Percentiles rank a stretch among this genome's conserved stretches.
Conservation (phyloP, 192 early-diverging fungal species). For the Coemansia pectinata region DNA sequence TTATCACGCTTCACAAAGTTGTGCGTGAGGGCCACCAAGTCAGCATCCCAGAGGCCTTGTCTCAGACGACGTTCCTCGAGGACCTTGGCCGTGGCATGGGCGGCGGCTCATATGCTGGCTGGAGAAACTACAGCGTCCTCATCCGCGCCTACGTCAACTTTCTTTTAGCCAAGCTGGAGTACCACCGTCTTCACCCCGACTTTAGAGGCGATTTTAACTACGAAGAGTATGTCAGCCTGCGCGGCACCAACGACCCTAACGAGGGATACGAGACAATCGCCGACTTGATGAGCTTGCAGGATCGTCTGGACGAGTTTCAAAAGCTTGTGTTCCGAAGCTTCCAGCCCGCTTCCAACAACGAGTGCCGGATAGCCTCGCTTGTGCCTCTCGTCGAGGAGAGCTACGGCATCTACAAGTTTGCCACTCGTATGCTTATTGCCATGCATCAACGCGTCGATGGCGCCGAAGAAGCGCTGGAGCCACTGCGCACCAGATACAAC, state of each 20-base stretch:
- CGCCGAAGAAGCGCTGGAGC: constrained; percentile 83
- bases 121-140: constrained; percentile 72
- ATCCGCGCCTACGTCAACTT: constrained; percentile 92
- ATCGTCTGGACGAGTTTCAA: constrained; percentile 89
- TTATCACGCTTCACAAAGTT: constrained; percentile 94
- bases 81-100: constrained; percentile 54
- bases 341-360: constrained; percentile 80
- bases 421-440: constrained; percentile 91
- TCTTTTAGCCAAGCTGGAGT: constrained; percentile 87
- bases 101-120: constrained; percentile 39
- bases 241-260: constrained; percentile 95
- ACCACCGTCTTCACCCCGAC: constrained; percentile 86
- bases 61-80: constrained; percentile 84
- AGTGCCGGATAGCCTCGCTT: constrained; percentile 92
- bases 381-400: constrained; percentile 97
- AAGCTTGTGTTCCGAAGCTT: constrained; percentile 87
- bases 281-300: constrained; percentile 89
- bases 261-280: constrained; percentile 99
- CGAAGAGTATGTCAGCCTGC: constrained; percentile 92
- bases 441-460: constrained; percentile 73
- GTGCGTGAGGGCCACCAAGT: constrained; percentile 87
- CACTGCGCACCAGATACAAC: constrained; percentile 86
- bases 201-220: constrained; percentile 97
- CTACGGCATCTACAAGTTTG: constrained; percentile 94
- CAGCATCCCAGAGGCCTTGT: constrained; percentile 79